Percentiles rank a stretch among this genome's conserved stretches.
phyloP scores from a whole-genome alignment of 2,329 filamentous ascomycete genomes.

The Lomentospora prolificans region DNA sequence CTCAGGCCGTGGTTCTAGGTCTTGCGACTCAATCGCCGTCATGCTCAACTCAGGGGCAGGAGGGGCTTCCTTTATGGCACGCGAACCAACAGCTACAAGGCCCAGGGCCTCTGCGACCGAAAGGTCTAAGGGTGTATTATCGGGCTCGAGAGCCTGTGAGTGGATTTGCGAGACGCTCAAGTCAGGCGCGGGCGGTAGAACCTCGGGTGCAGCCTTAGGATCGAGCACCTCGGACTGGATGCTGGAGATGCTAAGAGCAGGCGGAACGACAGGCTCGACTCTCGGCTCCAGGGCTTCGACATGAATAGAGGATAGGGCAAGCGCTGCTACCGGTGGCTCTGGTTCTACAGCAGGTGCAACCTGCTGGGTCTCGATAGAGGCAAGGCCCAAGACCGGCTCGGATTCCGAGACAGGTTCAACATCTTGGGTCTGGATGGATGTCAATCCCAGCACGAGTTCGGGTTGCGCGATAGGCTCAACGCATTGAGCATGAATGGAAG shows the following conservation, averaged over 20 bases:
- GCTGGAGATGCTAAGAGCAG: conserved; percentile 13
- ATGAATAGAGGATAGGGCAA: conserved; percentile 18
- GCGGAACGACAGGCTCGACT: conserved; percentile 15
- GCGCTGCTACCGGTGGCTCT: conserved; percentile 10
- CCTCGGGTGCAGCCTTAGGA: conserved; percentile 20
- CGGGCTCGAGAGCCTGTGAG: conserved; percentile 17
- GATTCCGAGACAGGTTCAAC: conserved; percentile 26
- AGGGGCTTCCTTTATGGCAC: background rate
- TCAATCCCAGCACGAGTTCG: conserved; percentile 30
- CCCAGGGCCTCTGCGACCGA: conserved; percentile 1
- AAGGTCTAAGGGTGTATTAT: conserved; percentile 9
- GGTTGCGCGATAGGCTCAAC: conserved; percentile 22
- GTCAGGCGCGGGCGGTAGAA: conserved; percentile 18
- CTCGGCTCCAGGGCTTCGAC: conserved; percentile 19
- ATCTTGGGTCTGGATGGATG: conserved; percentile 32
- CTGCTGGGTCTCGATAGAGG: conserved; percentile 31
- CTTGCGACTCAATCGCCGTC: conserved; percentile 14
- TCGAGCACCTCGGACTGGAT: conserved; percentile 16
- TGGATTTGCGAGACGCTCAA: conserved; percentile 22
- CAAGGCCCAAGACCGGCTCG: conserved; percentile 27
- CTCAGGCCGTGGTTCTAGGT: conserved; percentile 18
- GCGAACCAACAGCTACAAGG: background rate
- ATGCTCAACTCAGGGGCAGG: conserved; percentile 17
- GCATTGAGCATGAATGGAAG: conserved; percentile 16
- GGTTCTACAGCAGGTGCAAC: conserved; percentile 26